phyloP scores from a whole-genome alignment of 371 early-diverging fungal genomes.

The Cokeromyces recurvatus region DNA sequence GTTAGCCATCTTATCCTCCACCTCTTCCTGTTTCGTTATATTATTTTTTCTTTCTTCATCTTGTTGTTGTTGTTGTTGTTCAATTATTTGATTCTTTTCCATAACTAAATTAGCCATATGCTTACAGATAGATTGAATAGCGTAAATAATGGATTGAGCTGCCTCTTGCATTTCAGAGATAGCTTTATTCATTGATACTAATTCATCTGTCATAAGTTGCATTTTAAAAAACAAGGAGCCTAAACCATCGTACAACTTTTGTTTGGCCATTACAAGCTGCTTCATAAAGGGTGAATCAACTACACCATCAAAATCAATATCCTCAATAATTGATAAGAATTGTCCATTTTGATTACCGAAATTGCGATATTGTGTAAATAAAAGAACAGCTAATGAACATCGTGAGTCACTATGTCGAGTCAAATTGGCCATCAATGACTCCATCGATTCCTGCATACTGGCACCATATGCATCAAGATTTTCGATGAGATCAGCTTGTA shows the following conservation, averaged over 20 bases:
- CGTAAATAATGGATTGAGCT: slow-evolving; percentile 18
- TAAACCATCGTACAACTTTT: slow-evolving; percentile 60
- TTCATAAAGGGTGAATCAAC: slow-evolving; percentile 16
- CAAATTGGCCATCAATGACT: slow-evolving; percentile 22
- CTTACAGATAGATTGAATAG: slow-evolving; percentile 21
- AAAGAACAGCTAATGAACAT: slow-evolving; percentile 48
- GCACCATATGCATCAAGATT: slow-evolving; percentile 31
- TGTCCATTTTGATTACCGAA: slow-evolving; percentile 41
- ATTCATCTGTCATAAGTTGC: slow-evolving; percentile 55
- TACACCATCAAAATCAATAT: slow-evolving; percentile 29
- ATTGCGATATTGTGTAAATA: slow-evolving; percentile 48
- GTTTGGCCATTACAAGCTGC: slow-evolving; percentile 21
- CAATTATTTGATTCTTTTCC: slow-evolving; percentile 4
- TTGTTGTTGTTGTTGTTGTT: not conserved
- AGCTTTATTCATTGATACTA: slow-evolving; percentile 8
- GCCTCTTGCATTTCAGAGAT: slow-evolving; percentile 17
- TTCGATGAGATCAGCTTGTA: slow-evolving; percentile 25
- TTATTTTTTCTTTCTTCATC: slow-evolving; percentile 1
- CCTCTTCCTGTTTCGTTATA: not conserved
- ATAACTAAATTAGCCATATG: slow-evolving; percentile 17
- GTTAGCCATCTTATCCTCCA: not conserved
- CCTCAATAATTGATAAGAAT: slow-evolving; percentile 37
- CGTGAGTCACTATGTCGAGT: slow-evolving; percentile 20
- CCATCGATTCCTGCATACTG: slow-evolving; percentile 36
- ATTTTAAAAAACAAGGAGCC: slow-evolving; percentile 62